Base-by-base conservation (phyloP, 2,329 filamentous ascomycete species). In the Trichoderma pleuroti region DNA sequence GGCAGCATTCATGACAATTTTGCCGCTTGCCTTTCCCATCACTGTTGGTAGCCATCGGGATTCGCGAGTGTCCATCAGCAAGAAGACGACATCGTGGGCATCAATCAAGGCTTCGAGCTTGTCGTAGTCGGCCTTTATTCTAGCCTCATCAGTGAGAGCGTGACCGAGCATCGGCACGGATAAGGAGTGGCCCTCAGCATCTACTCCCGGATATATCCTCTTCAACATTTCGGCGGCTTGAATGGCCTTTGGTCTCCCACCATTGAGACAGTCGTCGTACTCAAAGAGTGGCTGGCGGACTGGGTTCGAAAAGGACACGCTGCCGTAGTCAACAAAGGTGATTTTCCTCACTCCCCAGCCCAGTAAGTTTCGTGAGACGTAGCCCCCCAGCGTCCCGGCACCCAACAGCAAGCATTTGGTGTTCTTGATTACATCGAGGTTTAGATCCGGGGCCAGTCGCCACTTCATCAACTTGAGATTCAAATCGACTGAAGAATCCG, bases 391-490 rank as follows among this genome's bases (percentile, higher is more conserved):
- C 0, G 96, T 99, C 16, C 96, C 96, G 0, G 96, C 94, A 5
- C 96, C 96, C 1, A 99, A 88, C 3, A 99, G 84, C 18, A 99
- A 86, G 78, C 96, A 99, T 77, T 91, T 97, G 4, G 93, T 95
- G 70, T 91, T 88, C 78, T 97, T 98, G 78, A 98, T 94, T 34
- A 88, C 88, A 34, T 98, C 94, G 11, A 99, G 87, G 78, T 98
- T 88, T 52, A 99, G 87, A 64, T 91, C 90, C 0, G 96, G 96
- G 9, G 94, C 93, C 76, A 99, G 93, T 49, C 96, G 91, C 96
- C 96, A 99, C 82, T 98, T 99, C 91, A 99, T 99, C 71, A 99
- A 86, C 82, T 98, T 98, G 72, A 98, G 85, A 77, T 99, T 99
- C 71, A 99, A 86, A 77, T 99, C 96, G 11, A 98, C 95, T 0